Evolutionary conservation across 1,139 yeast genomes (phyloP).

Genomic region (Lodderomyces parapsilosis): DNA sequence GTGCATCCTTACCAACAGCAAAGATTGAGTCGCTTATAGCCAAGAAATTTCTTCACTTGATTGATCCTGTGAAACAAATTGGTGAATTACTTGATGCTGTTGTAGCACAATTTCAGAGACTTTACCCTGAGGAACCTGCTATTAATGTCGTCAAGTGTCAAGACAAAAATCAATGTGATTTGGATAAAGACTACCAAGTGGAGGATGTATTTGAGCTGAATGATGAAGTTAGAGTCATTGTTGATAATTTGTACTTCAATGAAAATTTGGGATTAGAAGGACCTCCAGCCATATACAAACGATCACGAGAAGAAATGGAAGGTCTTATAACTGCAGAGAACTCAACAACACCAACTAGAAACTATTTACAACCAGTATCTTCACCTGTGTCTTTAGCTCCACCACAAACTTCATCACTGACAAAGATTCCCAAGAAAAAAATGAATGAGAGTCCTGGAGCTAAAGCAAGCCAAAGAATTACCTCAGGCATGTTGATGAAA

Average conservation of each 20-base stretch:
- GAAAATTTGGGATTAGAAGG: background rate
- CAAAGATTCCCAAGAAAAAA: slow-evolving; percentile 28
- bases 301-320: slow-evolving; percentile 2
- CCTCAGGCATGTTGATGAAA: slow-evolving; percentile 62
- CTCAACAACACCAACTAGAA: slow-evolving; percentile 14
- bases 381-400: slow-evolving; percentile 30
- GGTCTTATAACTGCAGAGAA: slow-evolving; percentile 15
- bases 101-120: slow-evolving; percentile 41
- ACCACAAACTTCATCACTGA: slow-evolving; percentile 25
- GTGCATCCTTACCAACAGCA: slow-evolving; percentile 17
- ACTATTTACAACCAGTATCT: slow-evolving; percentile 6
- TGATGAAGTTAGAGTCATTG: slow-evolving; percentile 54
- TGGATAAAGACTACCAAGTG: slow-evolving; percentile 71
- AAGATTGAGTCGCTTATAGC: slow-evolving; percentile 14
- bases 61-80: slow-evolving; percentile 46
- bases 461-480: slow-evolving; percentile 40
- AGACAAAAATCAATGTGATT: slow-evolving; percentile 64
- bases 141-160: slow-evolving; percentile 58
- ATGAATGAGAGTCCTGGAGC: slow-evolving; percentile 13
- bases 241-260: slow-evolving; percentile 21
- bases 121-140: slow-evolving; percentile 61
- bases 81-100: slow-evolving; percentile 46
- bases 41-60: slow-evolving; percentile 62
- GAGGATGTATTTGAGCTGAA: slow-evolving; percentile 53
- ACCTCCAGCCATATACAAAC: background rate